These are phyloP conservation scores for Spathaspora arborariae DNA, from an alignment of 805 yeast genomes.

Conservation along the genomic window DNA sequence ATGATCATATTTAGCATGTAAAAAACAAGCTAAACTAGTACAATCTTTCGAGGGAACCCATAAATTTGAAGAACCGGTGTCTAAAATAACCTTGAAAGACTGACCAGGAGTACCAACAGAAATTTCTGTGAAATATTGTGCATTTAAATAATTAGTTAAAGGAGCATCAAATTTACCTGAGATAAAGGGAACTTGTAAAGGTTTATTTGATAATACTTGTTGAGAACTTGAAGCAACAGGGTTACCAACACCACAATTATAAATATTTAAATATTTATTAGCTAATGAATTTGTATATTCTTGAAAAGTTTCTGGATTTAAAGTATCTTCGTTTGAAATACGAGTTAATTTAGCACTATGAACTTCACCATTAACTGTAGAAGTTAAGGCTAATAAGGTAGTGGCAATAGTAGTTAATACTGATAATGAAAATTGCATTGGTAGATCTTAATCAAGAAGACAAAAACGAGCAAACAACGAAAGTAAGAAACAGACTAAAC, in stretches of 20 bases:
- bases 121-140: slow-evolving; percentile 93
- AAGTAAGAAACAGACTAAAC: neutral
- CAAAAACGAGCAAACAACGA: neutral
- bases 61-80: slow-evolving; percentile 94
- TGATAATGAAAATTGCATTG: slow-evolving; percentile 32
- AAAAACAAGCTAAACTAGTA: slow-evolving; percentile 89
- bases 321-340: slow-evolving; percentile 53
- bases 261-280: slow-evolving; percentile 54
- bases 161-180: slow-evolving; percentile 65
- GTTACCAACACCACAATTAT: slow-evolving; percentile 32
- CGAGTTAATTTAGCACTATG: slow-evolving; percentile 58
- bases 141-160: slow-evolving; percentile 88
- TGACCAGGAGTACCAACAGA: slow-evolving; percentile 92
- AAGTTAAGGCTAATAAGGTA: slow-evolving; percentile 29
- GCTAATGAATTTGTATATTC: slow-evolving; percentile 58
- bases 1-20: slow-evolving; percentile 90
- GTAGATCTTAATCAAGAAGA: neutral
- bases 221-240: slow-evolving; percentile 13
- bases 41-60: slow-evolving; percentile 95
- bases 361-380: slow-evolving; percentile 44
- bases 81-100: slow-evolving; percentile 87
- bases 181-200: slow-evolving; percentile 43
- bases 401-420: slow-evolving; percentile 43
- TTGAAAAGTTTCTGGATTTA: slow-evolving; percentile 46
- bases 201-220: slow-evolving; percentile 5